phyloP scores from a whole-genome alignment of 179 eudicot genomes.

The Actinidia arguta region DNA sequence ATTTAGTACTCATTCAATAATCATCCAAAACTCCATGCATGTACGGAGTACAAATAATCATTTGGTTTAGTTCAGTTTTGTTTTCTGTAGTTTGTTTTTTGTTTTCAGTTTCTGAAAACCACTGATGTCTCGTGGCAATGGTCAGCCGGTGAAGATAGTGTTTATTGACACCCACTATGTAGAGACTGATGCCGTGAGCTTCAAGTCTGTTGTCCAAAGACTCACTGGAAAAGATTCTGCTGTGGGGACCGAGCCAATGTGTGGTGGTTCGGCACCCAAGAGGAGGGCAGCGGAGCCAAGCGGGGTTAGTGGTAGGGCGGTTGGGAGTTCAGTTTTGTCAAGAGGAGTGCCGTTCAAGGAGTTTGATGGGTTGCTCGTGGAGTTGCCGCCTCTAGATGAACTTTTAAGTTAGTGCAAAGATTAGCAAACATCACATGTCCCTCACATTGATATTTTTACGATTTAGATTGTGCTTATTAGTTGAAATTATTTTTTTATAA shows the following conservation, averaged over 20 bases:
- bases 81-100: too few species aligned
- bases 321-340: slow-evolving; percentile 27
- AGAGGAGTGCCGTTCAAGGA: slow-evolving; percentile 59
- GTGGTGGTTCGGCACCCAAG: background rate
- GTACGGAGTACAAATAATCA: too few species aligned
- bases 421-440: too few species aligned
- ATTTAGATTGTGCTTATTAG: too few species aligned
- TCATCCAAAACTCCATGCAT: too few species aligned
- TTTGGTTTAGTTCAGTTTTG: too few species aligned
- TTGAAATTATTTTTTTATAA: too few species aligned
- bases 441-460: too few species aligned
- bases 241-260: background rate
- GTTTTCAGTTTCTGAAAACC: too few species aligned
- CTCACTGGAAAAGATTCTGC: slow-evolving; percentile 51
- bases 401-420: too few species aligned
- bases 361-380: slow-evolving; percentile 52
- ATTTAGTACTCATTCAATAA: too few species aligned
- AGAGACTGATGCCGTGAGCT: slow-evolving; percentile 46
- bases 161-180: slow-evolving; percentile 46
- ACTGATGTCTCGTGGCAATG: slow-evolving; percentile 14
- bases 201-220: slow-evolving; percentile 61
- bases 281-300: background rate
- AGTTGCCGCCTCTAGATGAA: slow-evolving; percentile 67
- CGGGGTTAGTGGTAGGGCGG: background rate
- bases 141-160: slow-evolving; percentile 36